Conservation (phyloP, 768 basidiomycete species). For the Pleurotus sapidus region DNA sequence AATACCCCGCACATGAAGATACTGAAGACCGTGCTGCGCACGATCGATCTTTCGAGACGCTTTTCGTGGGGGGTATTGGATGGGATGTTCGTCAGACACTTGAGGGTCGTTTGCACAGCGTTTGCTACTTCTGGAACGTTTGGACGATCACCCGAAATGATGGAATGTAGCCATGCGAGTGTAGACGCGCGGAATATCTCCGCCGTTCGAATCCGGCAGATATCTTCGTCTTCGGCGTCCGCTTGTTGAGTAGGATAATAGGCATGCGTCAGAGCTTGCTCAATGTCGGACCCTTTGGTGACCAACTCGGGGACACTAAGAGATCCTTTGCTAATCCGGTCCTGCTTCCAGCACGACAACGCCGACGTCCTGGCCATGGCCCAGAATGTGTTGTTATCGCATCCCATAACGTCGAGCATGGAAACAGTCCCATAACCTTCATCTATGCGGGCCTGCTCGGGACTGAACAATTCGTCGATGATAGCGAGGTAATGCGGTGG, state of each 20-base stretch:
- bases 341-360: constrained; percentile 65
- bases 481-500: constrained; percentile 54
- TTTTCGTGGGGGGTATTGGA: constrained; percentile 15
- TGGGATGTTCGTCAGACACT: constrained; percentile 39
- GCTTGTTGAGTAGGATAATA: constrained; percentile 17
- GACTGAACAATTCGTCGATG: constrained; percentile 59
- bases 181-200: constrained; percentile 76
- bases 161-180: constrained; percentile 70
- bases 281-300: constrained; percentile 48
- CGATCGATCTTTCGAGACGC: constrained; percentile 48
- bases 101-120: constrained; percentile 52
- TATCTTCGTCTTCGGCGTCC: constrained; percentile 17
- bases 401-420: constrained; percentile 88
- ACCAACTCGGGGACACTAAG: constrained; percentile 66
- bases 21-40: constrained; percentile 76
- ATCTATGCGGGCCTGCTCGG: constrained; percentile 16
- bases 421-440: constrained; percentile 26
- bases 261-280: constrained; percentile 29
- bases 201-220: constrained; percentile 43
- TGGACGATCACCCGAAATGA: constrained; percentile 73
- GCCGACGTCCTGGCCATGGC: constrained; percentile 72
- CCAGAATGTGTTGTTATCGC: constrained; percentile 76
- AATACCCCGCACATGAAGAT: constrained; percentile 74
- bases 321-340: constrained; percentile 30
- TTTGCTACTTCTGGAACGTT: constrained; percentile 58